These are phyloP conservation scores for Rhododendron simsii DNA, from an alignment of 148 eudicot genomes.

Conservation along the genomic window DNA sequence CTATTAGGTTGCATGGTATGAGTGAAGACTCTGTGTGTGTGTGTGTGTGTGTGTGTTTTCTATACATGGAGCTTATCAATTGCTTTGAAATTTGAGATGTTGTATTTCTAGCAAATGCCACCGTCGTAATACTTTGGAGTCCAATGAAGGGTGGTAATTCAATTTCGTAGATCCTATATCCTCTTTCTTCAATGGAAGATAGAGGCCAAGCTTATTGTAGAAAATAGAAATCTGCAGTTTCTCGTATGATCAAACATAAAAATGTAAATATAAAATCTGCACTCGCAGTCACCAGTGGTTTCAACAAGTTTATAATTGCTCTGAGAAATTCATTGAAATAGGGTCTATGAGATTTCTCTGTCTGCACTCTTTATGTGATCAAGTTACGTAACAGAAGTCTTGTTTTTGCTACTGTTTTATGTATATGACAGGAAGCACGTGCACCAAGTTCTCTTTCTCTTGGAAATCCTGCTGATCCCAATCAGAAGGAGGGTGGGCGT, in stretches of 20 bases:
- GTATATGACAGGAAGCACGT: conserved; percentile 60
- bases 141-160: not conserved
- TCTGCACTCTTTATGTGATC: not conserved
- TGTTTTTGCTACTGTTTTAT: not conserved
- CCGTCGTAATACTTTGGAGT: not conserved
- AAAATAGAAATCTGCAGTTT: not conserved
- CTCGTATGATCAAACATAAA: not conserved
- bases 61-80: not conserved
- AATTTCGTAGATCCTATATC: not conserved
- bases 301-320: not conserved
- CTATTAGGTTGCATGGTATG: not conserved
- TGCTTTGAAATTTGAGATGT: not conserved
- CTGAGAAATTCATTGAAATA: not conserved
- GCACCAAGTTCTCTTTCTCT: conserved; percentile 75
- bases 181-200: not conserved
- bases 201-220: not conserved
- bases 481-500: conserved; percentile 59
- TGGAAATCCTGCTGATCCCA: conserved; percentile 64
- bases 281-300: not conserved
- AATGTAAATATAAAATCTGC: not conserved
- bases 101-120: not conserved
- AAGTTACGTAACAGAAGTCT: not conserved
- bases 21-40: not conserved
- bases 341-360: not conserved
- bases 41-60: no score